Percentiles rank a stretch among this genome's conserved stretches.
Conservation (phyloP, 169 alveolate genomes). For the Plasmodium coatneyi region DNA sequence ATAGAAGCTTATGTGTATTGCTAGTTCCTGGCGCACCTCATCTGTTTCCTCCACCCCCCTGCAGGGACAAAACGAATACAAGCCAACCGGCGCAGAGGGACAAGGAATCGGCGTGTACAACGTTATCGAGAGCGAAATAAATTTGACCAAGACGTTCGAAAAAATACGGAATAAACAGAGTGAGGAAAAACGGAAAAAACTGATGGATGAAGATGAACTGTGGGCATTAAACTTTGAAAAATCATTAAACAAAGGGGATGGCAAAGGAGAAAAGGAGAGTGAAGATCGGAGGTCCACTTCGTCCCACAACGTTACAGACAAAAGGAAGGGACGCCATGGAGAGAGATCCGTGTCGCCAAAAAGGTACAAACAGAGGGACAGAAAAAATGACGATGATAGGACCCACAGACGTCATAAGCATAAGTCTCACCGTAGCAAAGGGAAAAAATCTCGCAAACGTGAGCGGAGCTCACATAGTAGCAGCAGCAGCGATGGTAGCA, state of each 20-base stretch:
- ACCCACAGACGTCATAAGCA: slow-evolving; percentile 6
- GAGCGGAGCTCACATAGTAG: not conserved
- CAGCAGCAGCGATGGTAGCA: not conserved
- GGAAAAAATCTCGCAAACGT: not conserved
- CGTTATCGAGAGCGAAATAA: slow-evolving; percentile 83
- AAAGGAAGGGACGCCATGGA: slow-evolving; percentile 14
- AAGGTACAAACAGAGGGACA: slow-evolving; percentile 14
- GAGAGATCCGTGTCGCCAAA: slow-evolving; percentile 46
- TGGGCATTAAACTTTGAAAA: slow-evolving; percentile 87
- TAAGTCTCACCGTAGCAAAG: not conserved
- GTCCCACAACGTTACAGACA: not conserved
- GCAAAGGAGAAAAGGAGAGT: not conserved
- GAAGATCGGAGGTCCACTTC: slow-evolving; percentile 13
- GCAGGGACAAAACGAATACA: slow-evolving; percentile 77
- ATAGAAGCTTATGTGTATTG: not conserved
- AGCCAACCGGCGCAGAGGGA: slow-evolving; percentile 91
- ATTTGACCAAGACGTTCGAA: slow-evolving; percentile 74
- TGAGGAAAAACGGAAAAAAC: slow-evolving; percentile 28
- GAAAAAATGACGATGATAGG: not conserved
- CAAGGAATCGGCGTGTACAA: slow-evolving; percentile 85
- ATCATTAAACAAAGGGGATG: slow-evolving; percentile 44
- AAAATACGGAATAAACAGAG: slow-evolving; percentile 9
- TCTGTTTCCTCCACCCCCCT: not conserved
- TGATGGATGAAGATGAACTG: slow-evolving; percentile 83
- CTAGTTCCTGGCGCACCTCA: not conserved